Base-by-base conservation (phyloP, 768 basidiomycete species). In the Porpolomopsis calyptriformis region DNA sequence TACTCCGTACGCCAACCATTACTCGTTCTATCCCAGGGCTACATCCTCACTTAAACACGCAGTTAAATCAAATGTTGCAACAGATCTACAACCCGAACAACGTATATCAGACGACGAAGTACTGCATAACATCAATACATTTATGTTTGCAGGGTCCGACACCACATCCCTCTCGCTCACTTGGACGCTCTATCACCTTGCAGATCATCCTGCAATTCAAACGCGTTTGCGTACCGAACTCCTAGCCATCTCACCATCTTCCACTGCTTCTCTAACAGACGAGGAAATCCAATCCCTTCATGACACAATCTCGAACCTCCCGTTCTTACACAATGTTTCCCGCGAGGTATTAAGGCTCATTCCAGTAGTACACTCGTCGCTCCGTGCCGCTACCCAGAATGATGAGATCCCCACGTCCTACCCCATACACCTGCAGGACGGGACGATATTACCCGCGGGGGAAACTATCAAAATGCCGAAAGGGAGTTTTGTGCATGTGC, bases 121-220 rank as follows among this genome's bases (percentile, higher is more conserved):
- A 42, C 69, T 91, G 9, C 70, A 87, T 56, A 90, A 80, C 49
- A 80, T 93, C 61, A 88, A 85, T 54, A 91, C 89, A 0, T 85
- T 93, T 60, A 78, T 91, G 72, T 89, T 91, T 58, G 88, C 85
- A 18, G 91, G 91, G 3, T 87, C 90, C 11, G 89, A 93, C 55
- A 88, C 89, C 1, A 83, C 83, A 9, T 85, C 85, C 2, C 76
- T 92, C 23, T 74, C 82, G 4, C 64, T 94, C 35, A 86, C 86
- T 0, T 96, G 92, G 91, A 80, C 81, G 1, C 61, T 94, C n/a
- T 67, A 80, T 47, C 66, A 85, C 12, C 73, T 96, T 31, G 78
- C 88, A 0, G 70, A 75, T 53, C 64, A 86, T 57, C 79, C 79
- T 0, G 67, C 67, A 1, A 59, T 81, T 11, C 92, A 96, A 61